Conservation (phyloP, 108 stramenopile genomes). For the Schizochytrium sp. region DNA sequence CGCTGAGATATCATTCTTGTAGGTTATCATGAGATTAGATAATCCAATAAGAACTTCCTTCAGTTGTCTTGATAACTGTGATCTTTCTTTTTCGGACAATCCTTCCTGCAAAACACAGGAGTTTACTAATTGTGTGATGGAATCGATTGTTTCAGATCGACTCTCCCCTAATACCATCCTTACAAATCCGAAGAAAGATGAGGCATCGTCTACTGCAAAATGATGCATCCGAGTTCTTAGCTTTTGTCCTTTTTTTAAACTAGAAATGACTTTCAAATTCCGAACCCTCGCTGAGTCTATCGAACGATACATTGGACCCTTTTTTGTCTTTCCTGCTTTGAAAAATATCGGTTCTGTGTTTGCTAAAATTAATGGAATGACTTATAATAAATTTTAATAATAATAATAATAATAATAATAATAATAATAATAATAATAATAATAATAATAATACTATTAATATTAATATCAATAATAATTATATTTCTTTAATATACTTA, state of each 20-base stretch:
- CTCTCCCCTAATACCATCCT: not conserved
- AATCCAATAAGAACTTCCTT: not conserved
- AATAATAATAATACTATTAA: no score
- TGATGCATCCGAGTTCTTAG: not conserved
- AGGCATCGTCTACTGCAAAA: not conserved
- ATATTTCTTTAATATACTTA: no score
- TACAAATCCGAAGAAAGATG: not conserved
- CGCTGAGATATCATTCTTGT: not conserved
- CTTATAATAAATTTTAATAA: no score
- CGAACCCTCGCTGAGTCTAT: not conserved
- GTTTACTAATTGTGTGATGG: not conserved
- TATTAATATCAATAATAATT: no score
- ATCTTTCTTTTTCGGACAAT: not conserved
- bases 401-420: no score
- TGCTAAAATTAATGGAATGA: no score
- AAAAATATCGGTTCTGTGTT: no score
- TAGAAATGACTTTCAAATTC: not conserved
- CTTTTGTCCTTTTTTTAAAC: not conserved
- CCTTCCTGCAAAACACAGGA: not conserved
- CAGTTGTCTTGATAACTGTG: not conserved
- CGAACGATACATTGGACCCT: not conserved
- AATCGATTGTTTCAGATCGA: not conserved
- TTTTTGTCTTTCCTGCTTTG: no score
- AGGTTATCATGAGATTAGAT: not conserved
- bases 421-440: no score